A percentile compares a stretch with the other conserved stretches of the same genome.
Conservation (phyloP, 768 basidiomycete species). For the Sporobolomyces roseus region DNA sequence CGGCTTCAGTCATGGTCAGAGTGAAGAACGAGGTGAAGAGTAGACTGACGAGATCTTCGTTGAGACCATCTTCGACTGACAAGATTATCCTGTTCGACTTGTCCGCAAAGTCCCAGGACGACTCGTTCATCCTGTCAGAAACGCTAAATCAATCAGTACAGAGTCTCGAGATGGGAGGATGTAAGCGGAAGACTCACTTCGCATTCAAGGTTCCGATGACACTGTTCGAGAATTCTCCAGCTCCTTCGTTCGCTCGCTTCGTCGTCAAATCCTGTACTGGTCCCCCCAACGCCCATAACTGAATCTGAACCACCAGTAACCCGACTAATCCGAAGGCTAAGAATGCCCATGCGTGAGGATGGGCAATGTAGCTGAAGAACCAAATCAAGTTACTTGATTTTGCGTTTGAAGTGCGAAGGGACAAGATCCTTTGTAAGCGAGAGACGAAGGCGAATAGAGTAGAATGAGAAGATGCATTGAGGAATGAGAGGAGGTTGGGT, state of each 20-base stretch:
- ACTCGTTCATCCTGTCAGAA: conserved; percentile 65
- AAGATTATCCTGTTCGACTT: conserved; percentile 70
- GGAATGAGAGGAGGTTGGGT: conserved; percentile 67
- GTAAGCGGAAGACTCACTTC: background rate
- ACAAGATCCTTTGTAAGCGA: conserved; percentile 55
- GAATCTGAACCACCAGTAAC: conserved; percentile 76
- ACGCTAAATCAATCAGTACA: background rate
- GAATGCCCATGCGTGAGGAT: conserved; percentile 82
- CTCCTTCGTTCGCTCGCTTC: conserved; percentile 60
- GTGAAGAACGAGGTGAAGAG: background rate
- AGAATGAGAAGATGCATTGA: conserved; percentile 66
- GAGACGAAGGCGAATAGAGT: conserved; percentile 66
- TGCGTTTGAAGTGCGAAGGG: conserved; percentile 57
- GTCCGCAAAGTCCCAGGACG: conserved; percentile 72
- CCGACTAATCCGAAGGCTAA: conserved; percentile 91
- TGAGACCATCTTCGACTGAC: conserved; percentile 67
- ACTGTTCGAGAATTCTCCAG: conserved; percentile 63
- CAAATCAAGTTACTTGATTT: conserved; percentile 73
- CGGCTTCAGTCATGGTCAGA: background rate
- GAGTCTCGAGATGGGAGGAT: background rate
- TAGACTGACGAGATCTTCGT: conserved; percentile 52
- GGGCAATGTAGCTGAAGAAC: conserved; percentile 87
- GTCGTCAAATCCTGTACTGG: conserved; percentile 69
- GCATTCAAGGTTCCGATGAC: conserved; percentile 74
- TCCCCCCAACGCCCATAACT: conserved; percentile 66